Base-by-base conservation (phyloP, 2,329 filamentous ascomycete genomes). In the Botrytis cinerea region DNA sequence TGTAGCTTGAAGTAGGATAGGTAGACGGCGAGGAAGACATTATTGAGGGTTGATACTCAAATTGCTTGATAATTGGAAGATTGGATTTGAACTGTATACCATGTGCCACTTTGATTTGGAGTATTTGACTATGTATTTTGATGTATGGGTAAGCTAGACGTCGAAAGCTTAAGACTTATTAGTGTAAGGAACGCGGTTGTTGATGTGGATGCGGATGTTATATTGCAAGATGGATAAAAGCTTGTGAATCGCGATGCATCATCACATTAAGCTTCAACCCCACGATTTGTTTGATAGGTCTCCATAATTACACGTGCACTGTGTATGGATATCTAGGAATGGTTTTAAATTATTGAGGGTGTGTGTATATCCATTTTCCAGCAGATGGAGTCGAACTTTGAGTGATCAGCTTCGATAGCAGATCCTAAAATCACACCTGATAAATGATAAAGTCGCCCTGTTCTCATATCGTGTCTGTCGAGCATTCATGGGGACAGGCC, bases 1-100 rank as follows among this genome's bases (percentile, higher is more conserved):
- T 35, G 20, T 61, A 48, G 25, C 12, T 75, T 78, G 76, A 70
- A 75, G 78, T 28, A 22, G 78, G 66, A 60, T 77, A 76, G 73
- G 78, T 78, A 64, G 76, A 75, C 6, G 77, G 74, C 67, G 78
- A 77, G 35, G 77, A 76, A 69, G 78, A 78, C 74, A 67, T 77
- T 70, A 5, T 70, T 46, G 59, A 9, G 25, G 40, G 20, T 46
- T 45, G 51, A 8, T 57, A 25, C 22, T 68, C 32, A 28, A 28
- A 43, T 22, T 43, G 61, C 38, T 7, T 20, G 14, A 16, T 67
- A 38, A 18, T 5, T 38, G 7, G 32, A n/a, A 25, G 25, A 14
- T 38, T n/a, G 12, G n/a, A 38, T 62, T 20, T 10, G 8, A 22
- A 22, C 38, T 35, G 45, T 66, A n/a, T 66, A 66, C 38, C 28